Evolutionary conservation across 306 rosid species (phyloP).

Genomic region (Quercus agrifolia): DNA sequence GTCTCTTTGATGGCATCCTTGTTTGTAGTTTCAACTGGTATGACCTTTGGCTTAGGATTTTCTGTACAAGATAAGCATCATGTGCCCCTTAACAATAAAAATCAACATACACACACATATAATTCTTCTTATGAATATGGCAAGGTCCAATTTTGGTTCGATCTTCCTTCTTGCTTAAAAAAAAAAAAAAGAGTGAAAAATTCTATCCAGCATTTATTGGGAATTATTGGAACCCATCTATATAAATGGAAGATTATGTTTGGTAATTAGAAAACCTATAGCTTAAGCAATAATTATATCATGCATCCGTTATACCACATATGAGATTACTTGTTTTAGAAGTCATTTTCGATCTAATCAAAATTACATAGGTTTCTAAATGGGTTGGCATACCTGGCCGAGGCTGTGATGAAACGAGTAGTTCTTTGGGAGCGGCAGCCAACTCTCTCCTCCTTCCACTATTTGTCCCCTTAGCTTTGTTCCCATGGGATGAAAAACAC

Average conservation of each 20-base stretch:
- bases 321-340: neutral
- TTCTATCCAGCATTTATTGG: too few species aligned
- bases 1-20: slow-evolving; percentile 32
- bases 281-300: neutral
- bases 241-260: too few species aligned
- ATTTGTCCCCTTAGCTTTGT: slow-evolving; percentile 40
- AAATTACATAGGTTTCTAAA: too few species aligned
- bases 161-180: neutral
- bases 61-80: slow-evolving; percentile 35
- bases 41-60: slow-evolving; percentile 16
- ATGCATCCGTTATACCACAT: neutral
- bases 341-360: neutral
- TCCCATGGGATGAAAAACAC: slow-evolving; percentile 65
- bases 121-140: neutral
- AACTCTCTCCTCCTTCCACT: slow-evolving; percentile 24
- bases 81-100: too few species aligned
- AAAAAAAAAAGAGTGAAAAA: too few species aligned
- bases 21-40: slow-evolving; percentile 29
- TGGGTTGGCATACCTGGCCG: slow-evolving; percentile 33
- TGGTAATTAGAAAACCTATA: neutral
- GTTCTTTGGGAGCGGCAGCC: slow-evolving; percentile 17
- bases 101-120: neutral
- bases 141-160: neutral
- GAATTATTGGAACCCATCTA: too few species aligned
- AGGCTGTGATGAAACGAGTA: slow-evolving; percentile 17